Conservation (phyloP, 495 filamentous ascomycete species). For the Choiromyces venosus region DNA sequence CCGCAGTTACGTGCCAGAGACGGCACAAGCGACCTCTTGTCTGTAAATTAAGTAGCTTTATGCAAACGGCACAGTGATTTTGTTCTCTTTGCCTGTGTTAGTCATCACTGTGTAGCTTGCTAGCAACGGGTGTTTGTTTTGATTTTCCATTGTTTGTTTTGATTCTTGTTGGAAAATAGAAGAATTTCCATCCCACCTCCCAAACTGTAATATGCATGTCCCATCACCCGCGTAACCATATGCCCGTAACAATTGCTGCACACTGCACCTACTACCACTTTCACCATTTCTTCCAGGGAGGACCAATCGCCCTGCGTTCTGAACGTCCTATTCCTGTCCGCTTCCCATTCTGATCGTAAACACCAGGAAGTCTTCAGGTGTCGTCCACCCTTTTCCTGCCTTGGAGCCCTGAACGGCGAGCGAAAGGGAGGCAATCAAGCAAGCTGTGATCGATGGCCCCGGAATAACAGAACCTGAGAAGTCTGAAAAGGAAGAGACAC, state of each 20-base stretch:
- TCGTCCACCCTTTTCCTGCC: constrained; percentile 4
- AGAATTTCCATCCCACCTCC: background rate
- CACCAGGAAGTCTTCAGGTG: background rate
- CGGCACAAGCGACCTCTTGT: background rate
- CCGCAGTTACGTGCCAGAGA: background rate
- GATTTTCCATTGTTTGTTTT: constrained; percentile 23
- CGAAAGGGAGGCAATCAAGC: background rate
- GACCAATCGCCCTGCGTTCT: constrained; percentile 14
- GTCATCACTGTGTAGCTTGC: background rate
- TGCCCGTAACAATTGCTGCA: constrained; percentile 23
- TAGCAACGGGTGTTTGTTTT: constrained; percentile 18
- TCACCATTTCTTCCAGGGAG: constrained; percentile 7
- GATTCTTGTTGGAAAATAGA: constrained; percentile 5
- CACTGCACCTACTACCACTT: constrained; percentile 18
- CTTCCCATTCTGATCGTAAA: constrained; percentile 12
- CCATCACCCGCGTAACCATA: constrained; percentile 6
- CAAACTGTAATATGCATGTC: constrained; percentile 18
- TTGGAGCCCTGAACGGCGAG: constrained; percentile 5
- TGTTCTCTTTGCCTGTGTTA: background rate
- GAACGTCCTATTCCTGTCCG: constrained; percentile 6
- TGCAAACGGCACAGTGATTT: background rate
- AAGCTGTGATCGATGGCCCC: constrained; percentile 13
- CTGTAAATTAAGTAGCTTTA: background rate
- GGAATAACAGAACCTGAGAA: constrained; percentile 11
- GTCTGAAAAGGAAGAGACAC: background rate